These are phyloP conservation scores for Colletotrichum incanum DNA, from an alignment of 2,329 filamentous ascomycete species.

Conservation along the genomic window DNA sequence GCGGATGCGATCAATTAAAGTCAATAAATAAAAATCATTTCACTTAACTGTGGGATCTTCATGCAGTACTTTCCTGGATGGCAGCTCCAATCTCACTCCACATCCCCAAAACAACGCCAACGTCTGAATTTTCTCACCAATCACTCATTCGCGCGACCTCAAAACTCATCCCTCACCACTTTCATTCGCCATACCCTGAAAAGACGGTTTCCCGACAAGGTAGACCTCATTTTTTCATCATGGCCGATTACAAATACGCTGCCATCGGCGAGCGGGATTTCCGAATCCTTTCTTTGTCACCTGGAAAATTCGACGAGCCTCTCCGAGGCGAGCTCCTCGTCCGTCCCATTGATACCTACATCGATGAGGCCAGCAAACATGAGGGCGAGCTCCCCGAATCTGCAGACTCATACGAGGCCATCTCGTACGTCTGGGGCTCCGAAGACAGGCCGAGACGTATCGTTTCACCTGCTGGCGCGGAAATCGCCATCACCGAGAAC, in stretches of 20 bases:
- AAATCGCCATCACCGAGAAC: conserved; percentile 36
- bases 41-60: conserved; percentile 31
- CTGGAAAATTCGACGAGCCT: conserved; percentile 28
- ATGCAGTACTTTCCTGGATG: conserved; percentile 33
- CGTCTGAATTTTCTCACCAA: conserved; percentile 27
- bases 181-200: not conserved
- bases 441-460: conserved; percentile 32
- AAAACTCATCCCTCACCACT: not conserved
- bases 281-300: conserved; percentile 26
- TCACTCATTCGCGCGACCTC: not conserved
- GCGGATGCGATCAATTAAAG: not conserved
- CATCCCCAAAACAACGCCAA: conserved; percentile 28
- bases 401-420: conserved; percentile 39
- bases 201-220: not conserved
- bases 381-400: conserved; percentile 27
- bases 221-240: not conserved
- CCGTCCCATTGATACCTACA: conserved; percentile 29
- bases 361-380: conserved; percentile 36
- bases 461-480: conserved; percentile 1
- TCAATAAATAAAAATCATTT: conserved; percentile 20
- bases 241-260: conserved; percentile 23
- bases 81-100: conserved; percentile 40
- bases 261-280: conserved; percentile 40
- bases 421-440: conserved; percentile 44
- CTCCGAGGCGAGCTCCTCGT: conserved; percentile 27